Evolutionary conservation across 805 yeast species (phyloP).

Genomic region (Priceomyces fermenticarens): DNA sequence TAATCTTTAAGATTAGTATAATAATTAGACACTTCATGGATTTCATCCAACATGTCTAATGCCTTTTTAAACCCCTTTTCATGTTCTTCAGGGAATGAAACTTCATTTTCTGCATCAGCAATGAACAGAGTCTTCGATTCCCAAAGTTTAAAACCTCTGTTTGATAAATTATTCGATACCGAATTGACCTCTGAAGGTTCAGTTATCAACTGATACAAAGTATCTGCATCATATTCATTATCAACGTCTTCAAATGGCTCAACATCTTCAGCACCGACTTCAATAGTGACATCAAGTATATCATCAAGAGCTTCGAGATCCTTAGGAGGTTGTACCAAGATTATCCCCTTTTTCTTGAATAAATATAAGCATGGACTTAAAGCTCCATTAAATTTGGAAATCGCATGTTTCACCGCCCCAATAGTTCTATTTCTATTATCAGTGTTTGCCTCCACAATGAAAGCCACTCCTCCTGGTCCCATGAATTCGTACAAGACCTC

Average conservation of each 20-base stretch:
- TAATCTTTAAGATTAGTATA: conserved; percentile 61
- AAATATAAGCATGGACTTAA: conserved; percentile 75
- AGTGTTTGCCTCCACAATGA: conserved; percentile 81
- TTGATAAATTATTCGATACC: conserved; percentile 57
- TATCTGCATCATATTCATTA: conserved; percentile 37
- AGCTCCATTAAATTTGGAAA: conserved; percentile 65
- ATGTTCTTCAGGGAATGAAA: conserved; percentile 52
- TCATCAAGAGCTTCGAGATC: conserved; percentile 51
- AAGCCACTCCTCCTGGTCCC: conserved; percentile 89
- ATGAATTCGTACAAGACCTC: conserved; percentile 78
- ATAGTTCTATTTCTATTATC: conserved; percentile 86
- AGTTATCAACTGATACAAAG: conserved; percentile 47
- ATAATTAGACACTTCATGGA: conserved; percentile 82
- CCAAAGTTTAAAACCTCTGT: conserved; percentile 52
- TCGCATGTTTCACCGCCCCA: conserved; percentile 68
- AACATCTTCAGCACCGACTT: conserved; percentile 77
- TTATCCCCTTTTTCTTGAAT: conserved; percentile 76
- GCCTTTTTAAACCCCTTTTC: conserved; percentile 55
- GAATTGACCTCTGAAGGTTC: conserved; percentile 61
- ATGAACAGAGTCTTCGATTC: conserved; percentile 71
- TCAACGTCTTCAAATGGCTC: conserved; percentile 48
- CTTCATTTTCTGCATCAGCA: conserved; percentile 59
- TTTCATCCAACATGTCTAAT: conserved; percentile 59
- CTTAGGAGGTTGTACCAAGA: conserved; percentile 45
- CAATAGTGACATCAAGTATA: conserved; percentile 71